Base-by-base conservation (phyloP, 2,329 filamentous ascomycete genomes). In the Neonectria sp. region DNA sequence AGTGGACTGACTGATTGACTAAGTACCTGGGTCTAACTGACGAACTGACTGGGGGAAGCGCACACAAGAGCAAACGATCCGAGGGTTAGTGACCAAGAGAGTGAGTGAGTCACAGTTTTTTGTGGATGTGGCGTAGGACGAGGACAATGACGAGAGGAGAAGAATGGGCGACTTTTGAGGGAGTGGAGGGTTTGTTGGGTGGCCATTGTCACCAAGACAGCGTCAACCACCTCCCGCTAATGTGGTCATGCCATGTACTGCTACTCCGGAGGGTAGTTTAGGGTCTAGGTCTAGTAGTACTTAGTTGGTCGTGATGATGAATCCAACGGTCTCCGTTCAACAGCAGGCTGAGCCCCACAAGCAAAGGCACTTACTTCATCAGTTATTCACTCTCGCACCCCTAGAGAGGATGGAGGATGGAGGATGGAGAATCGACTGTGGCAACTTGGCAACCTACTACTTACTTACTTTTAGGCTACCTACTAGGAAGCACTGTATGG, bases 271-370 rank as follows among this genome's bases (percentile, higher is more conserved):
- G 4, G 33, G 12, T 37, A 15, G 35, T 11, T 37, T 37, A 37
- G 35, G 27, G 35, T 15, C 46, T 60, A 35, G 21, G 21, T 11
- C 11, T 35, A 35, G 11, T 6, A 15, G 5, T 13, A 13, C 6
- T 33, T 60, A 60, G 57, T 24, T 52, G 46, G 57, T n/a, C 15
- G 37, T 40, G 15, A 31, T 40, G 46, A 21, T 37, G 45, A 49
- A 62, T 51, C 40, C 24, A 55, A 40, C 49, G 21, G 37, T 35
- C 31, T 25, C 37, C 8, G 45, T 62, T 49, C 43, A 37, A 62
- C 52, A 40, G 15, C 3, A 33, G 21, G 17, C 17, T 5, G 7
- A 62, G 48, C 60, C 43, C 60, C 52, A 62, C 52, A 49, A 35
- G 35, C 40, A 60, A 37, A 33, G 40, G n/a, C 40, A 43, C 40